Evolutionary conservation across 768 basidiomycete species (phyloP), one percentile per base, ranked within the genome.

Genomic region (Leccinum rimulosum): DNA sequence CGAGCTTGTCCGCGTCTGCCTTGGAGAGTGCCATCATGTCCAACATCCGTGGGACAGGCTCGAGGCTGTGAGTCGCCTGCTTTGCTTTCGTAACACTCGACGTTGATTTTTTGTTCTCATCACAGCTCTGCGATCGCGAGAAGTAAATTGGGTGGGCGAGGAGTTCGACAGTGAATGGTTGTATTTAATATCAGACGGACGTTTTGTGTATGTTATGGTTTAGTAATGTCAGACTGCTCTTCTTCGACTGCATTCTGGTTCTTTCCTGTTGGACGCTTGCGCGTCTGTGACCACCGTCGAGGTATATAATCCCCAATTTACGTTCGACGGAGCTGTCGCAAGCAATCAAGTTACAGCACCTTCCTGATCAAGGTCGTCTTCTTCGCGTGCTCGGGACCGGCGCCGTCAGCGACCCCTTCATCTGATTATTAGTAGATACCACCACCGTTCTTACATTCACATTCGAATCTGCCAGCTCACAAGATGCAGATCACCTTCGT

Each of bases 1-100:
- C 84, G 11, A 90, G 89, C 69, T 71, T 93, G 40, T 91, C 90
- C 17, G 84, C 84, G 7, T 92, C 91, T 43, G 91, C 87, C 4
- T 69, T 94, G 61, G 91, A 91, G 68, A 93, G 91, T 63, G 89
- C 90, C 0, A 71, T 91, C 50, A 76, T 88, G 73, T 93, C 90
- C 3, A 91, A 92, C 69, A 84, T 87, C 57, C 82, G 83, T 17
- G 82, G 81, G 15, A 80, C 80, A 43, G 81, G 85, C 3, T 91
- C 91, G 11, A 82, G 84, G 58, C 69, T 90, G 91, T 93, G 66
- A 77, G 91, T 82, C 14, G 4, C 28, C 28, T 25, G 14, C 51
- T 52, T 8, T 51, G 33, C 38, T 35, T 30, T 27, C 22, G 8
- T 50, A 56, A 50, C 28, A 47, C 28, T 38, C 59, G 35, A 43